These are phyloP conservation scores for Yamadazyma oceani DNA, from an alignment of 1,139 yeast genomes.

Conservation along the genomic window DNA sequence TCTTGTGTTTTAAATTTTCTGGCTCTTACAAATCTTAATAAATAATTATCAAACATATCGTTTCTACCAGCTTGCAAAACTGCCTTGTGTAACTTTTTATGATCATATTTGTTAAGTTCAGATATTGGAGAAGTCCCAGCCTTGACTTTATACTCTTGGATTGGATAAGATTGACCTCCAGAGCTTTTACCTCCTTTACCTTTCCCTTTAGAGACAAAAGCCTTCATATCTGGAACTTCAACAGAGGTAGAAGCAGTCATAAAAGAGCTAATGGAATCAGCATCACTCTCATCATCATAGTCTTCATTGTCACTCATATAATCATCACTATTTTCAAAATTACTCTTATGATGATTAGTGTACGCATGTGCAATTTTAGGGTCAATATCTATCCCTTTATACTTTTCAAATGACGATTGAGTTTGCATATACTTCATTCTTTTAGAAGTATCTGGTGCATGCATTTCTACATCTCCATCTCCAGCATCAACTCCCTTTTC, in stretches of 20 bases:
- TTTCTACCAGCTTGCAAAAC: slow-evolving; percentile 24
- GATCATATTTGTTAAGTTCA: slow-evolving; percentile 24
- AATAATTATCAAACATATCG: slow-evolving; percentile 36
- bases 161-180: slow-evolving; percentile 1
- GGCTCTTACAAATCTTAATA: slow-evolving; percentile 42
- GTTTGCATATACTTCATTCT: slow-evolving; percentile 34
- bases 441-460: slow-evolving; percentile 22
- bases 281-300: slow-evolving; percentile 20
- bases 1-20: slow-evolving; percentile 40
- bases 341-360: slow-evolving; percentile 23
- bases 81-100: slow-evolving; percentile 27
- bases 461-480: slow-evolving; percentile 12
- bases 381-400: slow-evolving; percentile 22
- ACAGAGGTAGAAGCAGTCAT: slow-evolving; percentile 39
- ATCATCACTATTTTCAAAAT: slow-evolving; percentile 26
- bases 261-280: slow-evolving; percentile 33
- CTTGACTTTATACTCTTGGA: slow-evolving; percentile 16
- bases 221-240: slow-evolving; percentile 23
- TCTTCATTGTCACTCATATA: slow-evolving; percentile 22
- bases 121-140: slow-evolving; percentile 20
- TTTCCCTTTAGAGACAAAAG: slow-evolving; percentile 10
- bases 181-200: not conserved
- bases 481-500: slow-evolving; percentile 13
- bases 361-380: slow-evolving; percentile 28
- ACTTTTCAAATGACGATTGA: slow-evolving; percentile 30